Conservation (phyloP, 345 rosid species). For the Limnanthes douglasii region DNA sequence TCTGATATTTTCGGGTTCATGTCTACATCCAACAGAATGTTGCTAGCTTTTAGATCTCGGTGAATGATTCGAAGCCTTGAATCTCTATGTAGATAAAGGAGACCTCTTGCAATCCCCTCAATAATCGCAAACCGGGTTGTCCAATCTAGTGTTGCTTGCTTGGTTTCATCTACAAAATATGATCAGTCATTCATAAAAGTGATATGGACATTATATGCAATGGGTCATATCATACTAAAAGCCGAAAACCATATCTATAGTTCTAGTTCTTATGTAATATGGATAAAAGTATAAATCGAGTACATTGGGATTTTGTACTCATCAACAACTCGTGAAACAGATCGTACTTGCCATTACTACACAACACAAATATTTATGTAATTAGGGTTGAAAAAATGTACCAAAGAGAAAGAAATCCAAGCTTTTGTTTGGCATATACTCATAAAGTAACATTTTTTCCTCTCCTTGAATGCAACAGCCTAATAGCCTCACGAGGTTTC, state of each 20-base stretch:
- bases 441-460: constrained; percentile 48
- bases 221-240: no score
- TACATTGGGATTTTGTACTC: no score
- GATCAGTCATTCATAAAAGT: no score
- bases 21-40: constrained; percentile 53
- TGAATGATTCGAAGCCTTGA: constrained; percentile 64
- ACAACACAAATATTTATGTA: no score
- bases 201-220: no score
- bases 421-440: constrained; percentile 63
- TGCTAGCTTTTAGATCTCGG: constrained; percentile 54
- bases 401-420: constrained; percentile 48
- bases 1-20: constrained; percentile 75
- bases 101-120: constrained; percentile 64
- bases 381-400: constrained; percentile 8
- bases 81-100: constrained; percentile 61
- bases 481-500: constrained; percentile 53
- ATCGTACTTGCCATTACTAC: no score
- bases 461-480: constrained; percentile 58
- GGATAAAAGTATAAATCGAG: no score
- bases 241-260: no score
- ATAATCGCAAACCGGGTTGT: constrained; percentile 33
- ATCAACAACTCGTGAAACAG: no score
- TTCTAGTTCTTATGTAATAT: no score
- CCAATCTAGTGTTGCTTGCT: constrained; percentile 33
- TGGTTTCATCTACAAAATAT: constrained; percentile 25